Evolutionary conservation across 495 filamentous ascomycete genomes (phyloP), one percentile per base, ranked within the genome.

Genomic region (Xylaria telfairii): DNA sequence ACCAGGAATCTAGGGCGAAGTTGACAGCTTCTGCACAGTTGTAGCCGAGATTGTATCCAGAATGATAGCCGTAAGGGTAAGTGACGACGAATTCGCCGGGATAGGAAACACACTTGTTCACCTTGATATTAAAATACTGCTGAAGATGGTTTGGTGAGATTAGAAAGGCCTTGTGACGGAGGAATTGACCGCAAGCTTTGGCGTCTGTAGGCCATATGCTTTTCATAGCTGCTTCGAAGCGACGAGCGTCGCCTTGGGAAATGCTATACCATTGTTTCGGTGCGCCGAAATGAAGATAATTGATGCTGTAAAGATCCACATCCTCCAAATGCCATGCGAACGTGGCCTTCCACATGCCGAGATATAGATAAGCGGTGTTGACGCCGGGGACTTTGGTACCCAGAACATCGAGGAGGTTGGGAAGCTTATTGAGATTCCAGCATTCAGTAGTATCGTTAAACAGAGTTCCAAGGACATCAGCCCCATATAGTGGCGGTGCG

Each of bases 241-340:
- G 88, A 60, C 93, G 87, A n/a, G 96, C 96, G 80, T 99, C 96
- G 67, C 91, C 92, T 78, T 98, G 96, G 1, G 95, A 97, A 70
- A 99, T 99, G 79, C 94, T 97, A 82, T 99, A 99, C 96, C 96
- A 99, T 77, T 99, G 96, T 79, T 99, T 99, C 5, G 96, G 96
- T 13, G 96, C 96, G 53, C 96, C 96, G 78, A 99, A 99, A 78
- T 99, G 96, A 70, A 99, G 94, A 79, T 97, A 99, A 83, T 99
- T 99, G 85, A 99, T 99, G 82, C 95, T 98, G 87, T 98, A 98
- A 2, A 99, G 88, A 82, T 99, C 96, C 65, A 99, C 94, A 82
- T 99, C 96, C 77, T 99, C 96, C 47, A 99, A 83, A 87, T 99
- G 96, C 96, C 96, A 99, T 12, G 96, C 95, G 78, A 99, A 99